Conservation (phyloP, 148 eudicot species). For the Fagopyrum tataricum region DNA sequence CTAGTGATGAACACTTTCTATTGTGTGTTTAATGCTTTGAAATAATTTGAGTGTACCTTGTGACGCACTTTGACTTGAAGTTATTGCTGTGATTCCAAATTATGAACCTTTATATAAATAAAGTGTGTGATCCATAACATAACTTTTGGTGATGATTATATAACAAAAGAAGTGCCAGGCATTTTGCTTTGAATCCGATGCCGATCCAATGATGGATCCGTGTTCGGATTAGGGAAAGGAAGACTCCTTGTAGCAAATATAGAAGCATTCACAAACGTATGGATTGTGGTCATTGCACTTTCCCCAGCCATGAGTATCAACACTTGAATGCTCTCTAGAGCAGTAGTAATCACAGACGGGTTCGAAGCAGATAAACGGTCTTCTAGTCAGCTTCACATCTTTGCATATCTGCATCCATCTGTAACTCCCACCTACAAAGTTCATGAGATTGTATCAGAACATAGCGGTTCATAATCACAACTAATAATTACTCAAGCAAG, state of each 20-base stretch:
- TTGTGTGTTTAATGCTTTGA: too few relatives aligned
- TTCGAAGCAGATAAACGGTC: conserved; percentile 20
- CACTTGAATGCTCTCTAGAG: not conserved
- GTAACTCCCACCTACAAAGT: conserved; percentile 20
- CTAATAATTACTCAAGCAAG: not conserved
- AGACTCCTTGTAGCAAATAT: conserved; percentile 23
- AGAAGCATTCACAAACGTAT: conserved; percentile 31
- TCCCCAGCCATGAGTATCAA: conserved; percentile 21
- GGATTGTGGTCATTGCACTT: conserved; percentile 27
- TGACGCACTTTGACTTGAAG: too few relatives aligned
- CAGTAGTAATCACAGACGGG: conserved; percentile 20
- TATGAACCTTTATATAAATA: too few relatives aligned
- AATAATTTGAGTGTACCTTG: too few relatives aligned
- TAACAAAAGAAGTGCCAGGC: too few relatives aligned
- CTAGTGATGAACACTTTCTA: too few relatives aligned
- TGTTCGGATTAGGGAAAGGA: not conserved
- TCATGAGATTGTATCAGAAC: too few relatives aligned
- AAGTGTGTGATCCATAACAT: not conserved
- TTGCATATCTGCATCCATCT: conserved; percentile 29
- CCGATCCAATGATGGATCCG: not conserved
- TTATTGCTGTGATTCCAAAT: too few relatives aligned
- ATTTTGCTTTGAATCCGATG: not conserved
- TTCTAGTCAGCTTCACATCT: conserved; percentile 16
- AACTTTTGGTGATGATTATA: not conserved
- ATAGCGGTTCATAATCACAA: too few relatives aligned